phyloP scores from a whole-genome alignment of 495 filamentous ascomycete genomes.

The Endocarpon pusillum region DNA sequence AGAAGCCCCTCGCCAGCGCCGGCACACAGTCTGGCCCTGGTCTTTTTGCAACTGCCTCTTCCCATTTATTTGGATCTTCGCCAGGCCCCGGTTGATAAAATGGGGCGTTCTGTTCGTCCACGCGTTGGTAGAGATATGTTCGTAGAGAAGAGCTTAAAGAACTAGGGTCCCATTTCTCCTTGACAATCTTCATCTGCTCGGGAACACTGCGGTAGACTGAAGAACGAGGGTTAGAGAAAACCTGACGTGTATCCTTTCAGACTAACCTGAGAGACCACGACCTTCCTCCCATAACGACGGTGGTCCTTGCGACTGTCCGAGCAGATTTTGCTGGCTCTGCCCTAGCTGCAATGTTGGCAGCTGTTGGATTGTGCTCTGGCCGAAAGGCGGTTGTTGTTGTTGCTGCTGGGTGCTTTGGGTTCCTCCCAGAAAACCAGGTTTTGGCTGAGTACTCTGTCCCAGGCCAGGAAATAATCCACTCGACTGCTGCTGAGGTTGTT shows the following conservation, averaged over 20 bases:
- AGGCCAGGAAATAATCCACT: too few species aligned
- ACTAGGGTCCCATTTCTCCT: slow-evolving; percentile 67
- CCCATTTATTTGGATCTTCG: slow-evolving; percentile 79
- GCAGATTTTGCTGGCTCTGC: too few species aligned
- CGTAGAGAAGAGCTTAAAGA: slow-evolving; percentile 63
- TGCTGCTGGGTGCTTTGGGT: background rate
- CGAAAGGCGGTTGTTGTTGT: slow-evolving; percentile 6
- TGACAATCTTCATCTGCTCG: slow-evolving; percentile 65
- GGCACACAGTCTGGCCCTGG: slow-evolving; percentile 64
- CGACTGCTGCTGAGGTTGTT: too few species aligned
- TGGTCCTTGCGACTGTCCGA: slow-evolving; percentile 2
- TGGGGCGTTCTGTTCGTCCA: slow-evolving; percentile 58
- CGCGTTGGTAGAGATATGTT: slow-evolving; percentile 86
- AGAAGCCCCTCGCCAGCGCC: slow-evolving; percentile 51
- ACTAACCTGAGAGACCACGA: background rate
- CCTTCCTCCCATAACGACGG: slow-evolving; percentile 1
- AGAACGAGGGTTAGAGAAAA: slow-evolving; percentile 1
- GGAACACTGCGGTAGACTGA: slow-evolving; percentile 58
- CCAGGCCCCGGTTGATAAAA: slow-evolving; percentile 61
- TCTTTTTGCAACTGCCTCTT: slow-evolving; percentile 74
- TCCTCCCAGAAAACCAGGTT: too few species aligned
- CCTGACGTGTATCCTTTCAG: background rate
- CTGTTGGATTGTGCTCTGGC: too few species aligned
- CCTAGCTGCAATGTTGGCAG: too few species aligned
- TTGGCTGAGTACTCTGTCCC: too few species aligned